phyloP scores from a whole-genome alignment of 768 basidiomycete genomes.

The Mycena latifolia region DNA sequence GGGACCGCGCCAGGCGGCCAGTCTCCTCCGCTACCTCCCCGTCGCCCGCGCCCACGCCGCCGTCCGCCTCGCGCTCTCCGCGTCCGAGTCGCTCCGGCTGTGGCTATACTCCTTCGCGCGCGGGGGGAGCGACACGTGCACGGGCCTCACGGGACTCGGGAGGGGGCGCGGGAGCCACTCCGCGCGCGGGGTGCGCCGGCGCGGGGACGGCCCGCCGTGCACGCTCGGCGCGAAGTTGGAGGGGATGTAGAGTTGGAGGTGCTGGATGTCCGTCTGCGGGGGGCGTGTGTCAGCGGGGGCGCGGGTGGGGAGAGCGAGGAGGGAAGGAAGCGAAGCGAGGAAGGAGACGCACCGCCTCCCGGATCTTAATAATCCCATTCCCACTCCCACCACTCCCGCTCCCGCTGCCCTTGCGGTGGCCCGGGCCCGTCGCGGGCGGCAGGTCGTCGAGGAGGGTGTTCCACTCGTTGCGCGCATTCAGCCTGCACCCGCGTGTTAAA shows the following conservation, averaged over 20 bases:
- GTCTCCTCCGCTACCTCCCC: conserved; percentile 24
- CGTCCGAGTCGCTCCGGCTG: not conserved
- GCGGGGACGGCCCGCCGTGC: conserved; percentile 1
- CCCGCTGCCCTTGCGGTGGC: not conserved
- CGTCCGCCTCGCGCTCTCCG: conserved; percentile 19
- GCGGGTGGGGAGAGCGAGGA: too few species aligned
- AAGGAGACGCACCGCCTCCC: conserved; percentile 19
- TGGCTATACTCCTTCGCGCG: too few species aligned
- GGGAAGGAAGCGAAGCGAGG: not conserved
- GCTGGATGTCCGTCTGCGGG: conserved; percentile 30
- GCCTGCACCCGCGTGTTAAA: conserved; percentile 1
- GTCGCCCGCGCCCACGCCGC: conserved; percentile 29
- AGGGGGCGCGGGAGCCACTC: not conserved
- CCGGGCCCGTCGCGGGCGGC: not conserved
- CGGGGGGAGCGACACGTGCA: too few species aligned
- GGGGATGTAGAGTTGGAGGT: conserved; percentile 34
- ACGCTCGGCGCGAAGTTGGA: conserved; percentile 7
- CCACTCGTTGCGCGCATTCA: conserved; percentile 32
- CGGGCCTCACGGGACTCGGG: not conserved
- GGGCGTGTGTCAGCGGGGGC: too few species aligned
- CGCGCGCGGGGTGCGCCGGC: conserved; percentile 13
- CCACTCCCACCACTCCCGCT: conserved; percentile 3
- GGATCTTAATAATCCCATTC: conserved; percentile 29
- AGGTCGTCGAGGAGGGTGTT: conserved; percentile 29
- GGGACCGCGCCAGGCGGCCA: too few species aligned